Conservation (phyloP, 768 basidiomycete genomes). For the Tephrocybe sp. region DNA sequence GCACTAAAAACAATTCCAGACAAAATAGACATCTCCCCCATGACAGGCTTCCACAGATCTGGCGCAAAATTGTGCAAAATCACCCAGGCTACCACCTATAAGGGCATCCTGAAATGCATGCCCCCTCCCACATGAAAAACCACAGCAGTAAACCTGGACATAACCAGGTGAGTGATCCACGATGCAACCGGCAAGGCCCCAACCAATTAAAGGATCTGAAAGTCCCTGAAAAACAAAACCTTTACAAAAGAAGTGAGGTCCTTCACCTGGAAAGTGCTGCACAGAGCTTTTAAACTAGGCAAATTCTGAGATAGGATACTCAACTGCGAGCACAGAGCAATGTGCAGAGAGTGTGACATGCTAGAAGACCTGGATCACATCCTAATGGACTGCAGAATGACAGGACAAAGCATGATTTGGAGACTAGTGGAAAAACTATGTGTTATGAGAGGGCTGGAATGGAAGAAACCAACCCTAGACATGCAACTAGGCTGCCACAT, state of each 20-base stretch:
- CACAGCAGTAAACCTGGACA: not conserved
- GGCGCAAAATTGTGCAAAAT: not conserved
- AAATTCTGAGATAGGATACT: constrained; percentile 24
- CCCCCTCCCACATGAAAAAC: not conserved
- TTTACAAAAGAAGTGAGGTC: constrained; percentile 1
- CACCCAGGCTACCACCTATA: not conserved
- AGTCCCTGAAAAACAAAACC: not conserved
- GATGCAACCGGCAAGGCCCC: not conserved
- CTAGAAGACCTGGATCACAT: constrained; percentile 30
- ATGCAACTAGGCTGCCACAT: constrained; percentile 18
- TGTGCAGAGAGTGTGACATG: constrained; percentile 15
- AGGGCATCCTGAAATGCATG: not conserved
- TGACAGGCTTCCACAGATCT: not conserved
- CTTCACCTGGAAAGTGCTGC: constrained; percentile 25
- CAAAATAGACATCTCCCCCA: not conserved
- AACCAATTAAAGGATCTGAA: not conserved
- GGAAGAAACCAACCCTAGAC: constrained; percentile 11
- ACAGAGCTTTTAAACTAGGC: constrained; percentile 23
- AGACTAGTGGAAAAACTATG: not conserved
- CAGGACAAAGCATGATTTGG: constrained; percentile 25
- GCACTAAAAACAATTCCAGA: not conserved
- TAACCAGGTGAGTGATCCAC: not conserved
- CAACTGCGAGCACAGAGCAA: constrained; percentile 5
- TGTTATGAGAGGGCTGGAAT: not conserved
- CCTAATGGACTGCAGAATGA: constrained; percentile 22